Conservation (phyloP, 441 rosid genomes). For the Iberis amara region DNA sequence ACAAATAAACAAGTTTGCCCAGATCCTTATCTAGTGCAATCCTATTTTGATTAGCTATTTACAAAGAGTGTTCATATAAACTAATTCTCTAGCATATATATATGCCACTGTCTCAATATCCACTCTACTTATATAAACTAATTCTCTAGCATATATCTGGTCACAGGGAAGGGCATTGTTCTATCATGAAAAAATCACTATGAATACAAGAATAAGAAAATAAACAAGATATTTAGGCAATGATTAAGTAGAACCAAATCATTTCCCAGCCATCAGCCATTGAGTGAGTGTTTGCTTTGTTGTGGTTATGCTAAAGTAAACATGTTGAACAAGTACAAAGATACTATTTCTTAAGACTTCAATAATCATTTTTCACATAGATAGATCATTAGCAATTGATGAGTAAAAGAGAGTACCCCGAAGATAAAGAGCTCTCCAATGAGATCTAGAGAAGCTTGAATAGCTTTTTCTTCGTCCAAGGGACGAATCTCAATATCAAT, state of each 20-base stretch:
- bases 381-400: constrained; percentile 1
- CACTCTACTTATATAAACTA: no score
- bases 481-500: constrained; percentile 85
- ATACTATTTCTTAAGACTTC: background rate
- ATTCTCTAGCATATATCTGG: background rate
- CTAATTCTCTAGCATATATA: no score
- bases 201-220: constrained; percentile 2
- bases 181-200: constrained; percentile 2
- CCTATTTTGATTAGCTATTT: no score
- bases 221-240: background rate
- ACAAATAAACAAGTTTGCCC: no score
- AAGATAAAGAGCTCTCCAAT: constrained; percentile 85
- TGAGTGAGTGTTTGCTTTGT: background rate
- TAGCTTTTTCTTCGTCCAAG: constrained; percentile 82
- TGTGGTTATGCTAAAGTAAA: no score
- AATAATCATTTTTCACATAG: background rate
- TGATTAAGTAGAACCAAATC: background rate
- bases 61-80: no score
- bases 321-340: background rate
- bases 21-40: background rate
- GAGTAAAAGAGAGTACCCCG: constrained; percentile 39
- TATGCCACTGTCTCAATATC: no score
- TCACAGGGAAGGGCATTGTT: background rate
- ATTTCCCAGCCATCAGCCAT: background rate
- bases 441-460: constrained; percentile 90